Percentiles rank a stretch among this genome's conserved stretches.
phyloP scores from a whole-genome alignment of 208 protist species.

The Acanthamoeba triangularis region DNA sequence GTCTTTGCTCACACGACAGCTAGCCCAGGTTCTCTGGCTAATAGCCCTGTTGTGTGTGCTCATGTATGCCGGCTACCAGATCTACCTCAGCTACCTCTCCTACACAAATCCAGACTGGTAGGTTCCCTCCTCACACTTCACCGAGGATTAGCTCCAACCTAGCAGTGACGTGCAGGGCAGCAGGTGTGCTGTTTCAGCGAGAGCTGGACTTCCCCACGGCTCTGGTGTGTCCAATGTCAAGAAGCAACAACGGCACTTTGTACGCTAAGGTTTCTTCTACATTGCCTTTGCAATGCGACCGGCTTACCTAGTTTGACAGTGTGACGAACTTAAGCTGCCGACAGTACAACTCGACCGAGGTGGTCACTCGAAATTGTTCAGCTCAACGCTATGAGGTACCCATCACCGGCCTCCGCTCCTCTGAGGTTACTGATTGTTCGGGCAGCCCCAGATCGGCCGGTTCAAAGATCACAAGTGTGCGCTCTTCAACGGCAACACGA shows the following conservation, averaged over 20 bases:
- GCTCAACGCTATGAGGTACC: too few species aligned
- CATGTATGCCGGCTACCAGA: background rate
- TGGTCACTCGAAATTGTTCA: too few species aligned
- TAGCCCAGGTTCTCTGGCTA: background rate
- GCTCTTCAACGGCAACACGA: background rate
- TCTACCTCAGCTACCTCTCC: background rate
- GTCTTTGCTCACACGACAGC: too few species aligned
- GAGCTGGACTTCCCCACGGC: background rate
- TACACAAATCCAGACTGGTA: slow-evolving; percentile 24
- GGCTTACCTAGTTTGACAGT: too few species aligned
- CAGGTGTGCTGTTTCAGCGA: background rate
- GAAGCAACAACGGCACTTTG: background rate
- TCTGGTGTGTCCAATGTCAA: background rate
- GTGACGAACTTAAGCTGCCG: too few species aligned
- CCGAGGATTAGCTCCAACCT: background rate
- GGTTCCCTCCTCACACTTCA: too few species aligned
- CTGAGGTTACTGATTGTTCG: too few species aligned
- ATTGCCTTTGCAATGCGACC: too few species aligned
- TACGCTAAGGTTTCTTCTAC: background rate
- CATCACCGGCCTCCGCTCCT: too few species aligned
- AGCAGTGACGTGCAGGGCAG: background rate
- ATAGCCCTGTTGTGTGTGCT: background rate
- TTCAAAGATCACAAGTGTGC: background rate
- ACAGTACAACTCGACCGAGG: too few species aligned
- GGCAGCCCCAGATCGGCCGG: background rate